Conservation (phyloP, 345 rosid genomes). For the Hevea brasiliensis region DNA sequence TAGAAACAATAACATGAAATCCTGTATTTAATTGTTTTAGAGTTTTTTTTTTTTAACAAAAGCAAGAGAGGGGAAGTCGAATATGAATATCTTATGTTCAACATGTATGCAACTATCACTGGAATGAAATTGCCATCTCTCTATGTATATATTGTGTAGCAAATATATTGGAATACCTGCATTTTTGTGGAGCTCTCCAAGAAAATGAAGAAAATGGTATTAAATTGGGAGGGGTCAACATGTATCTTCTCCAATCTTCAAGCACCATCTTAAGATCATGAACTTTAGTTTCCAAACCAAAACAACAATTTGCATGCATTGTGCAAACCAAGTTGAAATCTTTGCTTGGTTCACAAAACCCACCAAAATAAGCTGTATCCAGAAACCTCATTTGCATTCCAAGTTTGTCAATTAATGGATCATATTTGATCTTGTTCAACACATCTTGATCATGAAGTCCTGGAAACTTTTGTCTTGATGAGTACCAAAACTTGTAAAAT, state of each 20-base stretch:
- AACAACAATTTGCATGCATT: constrained; percentile 85
- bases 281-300: constrained; percentile 59
- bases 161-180: constrained; percentile 54
- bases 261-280: constrained; percentile 58
- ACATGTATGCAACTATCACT: too few relatives aligned
- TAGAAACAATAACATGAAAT: neutral
- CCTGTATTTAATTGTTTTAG: too few relatives aligned
- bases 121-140: too few relatives aligned
- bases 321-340: constrained; percentile 66
- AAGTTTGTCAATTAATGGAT: constrained; percentile 33
- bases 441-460: constrained; percentile 75
- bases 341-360: constrained; percentile 60
- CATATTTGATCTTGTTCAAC: constrained; percentile 55
- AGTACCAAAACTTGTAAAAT: constrained; percentile 74
- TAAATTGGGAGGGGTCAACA: constrained; percentile 25
- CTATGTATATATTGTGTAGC: too few relatives aligned
- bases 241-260: constrained; percentile 57
- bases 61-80: too few relatives aligned
- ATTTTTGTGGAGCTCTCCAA: constrained; percentile 66
- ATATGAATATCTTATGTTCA: too few relatives aligned
- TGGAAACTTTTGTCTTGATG: constrained; percentile 47
- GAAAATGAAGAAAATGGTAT: constrained; percentile 16
- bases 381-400: constrained; percentile 57
- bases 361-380: constrained; percentile 65
- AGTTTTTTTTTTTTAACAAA: too few relatives aligned